Percentiles rank a stretch among this genome's conserved stretches.
phyloP scores from a whole-genome alignment of 2,329 filamentous ascomycete species.

The Fusarium piperis region DNA sequence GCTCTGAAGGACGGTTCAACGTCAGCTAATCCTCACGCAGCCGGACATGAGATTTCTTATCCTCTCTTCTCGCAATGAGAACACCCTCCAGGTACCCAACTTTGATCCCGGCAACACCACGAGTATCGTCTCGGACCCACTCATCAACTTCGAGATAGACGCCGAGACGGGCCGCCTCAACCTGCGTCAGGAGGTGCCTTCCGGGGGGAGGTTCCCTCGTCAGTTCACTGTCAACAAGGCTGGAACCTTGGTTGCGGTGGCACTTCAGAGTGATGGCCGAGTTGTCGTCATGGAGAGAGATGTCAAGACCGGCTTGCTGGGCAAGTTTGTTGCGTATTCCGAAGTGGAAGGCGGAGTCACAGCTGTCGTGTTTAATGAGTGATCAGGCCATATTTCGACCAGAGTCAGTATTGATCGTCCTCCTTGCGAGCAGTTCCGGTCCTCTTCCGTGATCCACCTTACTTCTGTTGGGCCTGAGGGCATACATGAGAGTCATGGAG shows the following conservation, averaged over 20 bases:
- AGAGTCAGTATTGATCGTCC: neutral
- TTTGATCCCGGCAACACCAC: constrained; percentile 54
- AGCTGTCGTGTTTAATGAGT: constrained; percentile 59
- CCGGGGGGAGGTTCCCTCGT: constrained; percentile 72
- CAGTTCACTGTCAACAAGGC: constrained; percentile 74
- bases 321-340: constrained; percentile 54
- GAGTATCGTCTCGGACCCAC: constrained; percentile 66
- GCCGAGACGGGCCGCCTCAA: constrained; percentile 62
- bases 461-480: neutral
- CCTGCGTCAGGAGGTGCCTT: constrained; percentile 66
- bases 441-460: constrained; percentile 5
- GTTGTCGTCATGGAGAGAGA: constrained; percentile 72
- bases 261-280: constrained; percentile 67
- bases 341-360: constrained; percentile 57
- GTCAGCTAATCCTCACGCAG: constrained; percentile 45
- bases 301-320: constrained; percentile 65
- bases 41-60: constrained; percentile 71
- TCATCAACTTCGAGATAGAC: constrained; percentile 70
- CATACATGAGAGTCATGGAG: neutral
- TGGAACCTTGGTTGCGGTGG: constrained; percentile 72
- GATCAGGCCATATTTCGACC: constrained; percentile 1
- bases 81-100: constrained; percentile 59
- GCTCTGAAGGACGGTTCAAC: neutral
- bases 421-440: neutral
- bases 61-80: constrained; percentile 74